Evolutionary conservation across 441 rosid species (phyloP).

Genomic region (Euphorbia celastroides): DNA sequence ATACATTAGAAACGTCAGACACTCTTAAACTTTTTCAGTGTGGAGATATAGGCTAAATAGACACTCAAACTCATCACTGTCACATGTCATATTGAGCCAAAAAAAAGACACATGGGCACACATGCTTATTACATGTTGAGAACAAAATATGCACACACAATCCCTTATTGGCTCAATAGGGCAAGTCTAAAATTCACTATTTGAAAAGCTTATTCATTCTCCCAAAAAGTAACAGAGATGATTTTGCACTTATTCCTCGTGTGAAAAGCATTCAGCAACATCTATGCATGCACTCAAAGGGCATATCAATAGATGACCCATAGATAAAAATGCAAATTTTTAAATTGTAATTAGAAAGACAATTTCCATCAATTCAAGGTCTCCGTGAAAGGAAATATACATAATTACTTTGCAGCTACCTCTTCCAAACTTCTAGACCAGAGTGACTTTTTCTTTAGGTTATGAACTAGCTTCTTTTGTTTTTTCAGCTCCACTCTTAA

Average conservation of each 20-base stretch:
- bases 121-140: neutral
- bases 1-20: neutral
- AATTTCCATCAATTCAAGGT: neutral
- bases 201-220: neutral
- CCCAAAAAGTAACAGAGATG: neutral
- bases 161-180: neutral
- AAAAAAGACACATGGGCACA: neutral
- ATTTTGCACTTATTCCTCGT: neutral
- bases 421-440: slow-evolving; percentile 97
- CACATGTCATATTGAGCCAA: neutral
- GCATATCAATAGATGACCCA: neutral
- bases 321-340: neutral
- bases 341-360: neutral
- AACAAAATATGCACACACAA: neutral
- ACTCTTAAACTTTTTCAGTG: neutral
- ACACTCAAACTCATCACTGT: neutral
- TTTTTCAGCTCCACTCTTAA: slow-evolving; percentile 80
- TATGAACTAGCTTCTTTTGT: slow-evolving; percentile 79
- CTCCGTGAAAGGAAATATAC: neutral
- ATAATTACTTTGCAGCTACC: slow-evolving; percentile 35
- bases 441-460: slow-evolving; percentile 83
- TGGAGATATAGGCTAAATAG: neutral
- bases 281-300: neutral
- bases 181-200: neutral
- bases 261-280: neutral